Percentiles rank a stretch among this genome's conserved stretches.
Conservation (phyloP, 768 basidiomycete species). For the Suillus spraguei region DNA sequence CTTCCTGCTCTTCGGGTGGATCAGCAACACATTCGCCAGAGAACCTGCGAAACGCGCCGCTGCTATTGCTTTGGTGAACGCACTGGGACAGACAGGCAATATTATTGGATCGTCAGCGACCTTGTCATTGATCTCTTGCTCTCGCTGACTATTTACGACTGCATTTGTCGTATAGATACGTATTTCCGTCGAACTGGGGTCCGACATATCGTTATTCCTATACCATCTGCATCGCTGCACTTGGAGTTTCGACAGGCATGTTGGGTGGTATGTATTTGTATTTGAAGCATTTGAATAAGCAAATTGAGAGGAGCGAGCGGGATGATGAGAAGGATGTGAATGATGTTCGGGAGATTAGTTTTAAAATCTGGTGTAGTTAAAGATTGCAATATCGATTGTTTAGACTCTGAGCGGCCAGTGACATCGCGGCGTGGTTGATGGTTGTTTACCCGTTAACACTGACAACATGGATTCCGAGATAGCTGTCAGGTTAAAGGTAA, state of each 20-base stretch:
- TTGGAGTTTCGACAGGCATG: background rate
- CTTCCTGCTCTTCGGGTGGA: background rate
- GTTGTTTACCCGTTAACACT: too few relatives aligned
- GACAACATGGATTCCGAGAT: background rate
- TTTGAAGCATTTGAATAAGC: background rate
- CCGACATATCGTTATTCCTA: conserved; percentile 1
- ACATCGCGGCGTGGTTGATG: too few relatives aligned
- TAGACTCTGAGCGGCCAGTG: too few relatives aligned
- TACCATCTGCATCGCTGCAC: background rate
- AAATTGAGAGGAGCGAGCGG: background rate
- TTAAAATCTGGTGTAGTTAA: background rate
- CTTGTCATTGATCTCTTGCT: background rate
- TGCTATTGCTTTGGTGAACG: background rate
- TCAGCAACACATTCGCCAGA: background rate
- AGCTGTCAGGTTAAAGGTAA: background rate
- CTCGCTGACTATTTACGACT: background rate
- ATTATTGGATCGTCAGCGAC: background rate
- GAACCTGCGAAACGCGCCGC: background rate
- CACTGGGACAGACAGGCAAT: background rate
- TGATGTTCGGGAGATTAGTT: background rate
- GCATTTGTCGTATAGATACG: background rate
- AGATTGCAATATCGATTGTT: background rate
- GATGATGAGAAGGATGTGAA: background rate
- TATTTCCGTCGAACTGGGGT: too few relatives aligned
- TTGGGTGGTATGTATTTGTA: background rate